Percentiles rank a stretch among this genome's conserved stretches.
These are phyloP conservation scores for Vicia sativa DNA, from an alignment of 306 rosid species.

Conservation along the genomic window DNA sequence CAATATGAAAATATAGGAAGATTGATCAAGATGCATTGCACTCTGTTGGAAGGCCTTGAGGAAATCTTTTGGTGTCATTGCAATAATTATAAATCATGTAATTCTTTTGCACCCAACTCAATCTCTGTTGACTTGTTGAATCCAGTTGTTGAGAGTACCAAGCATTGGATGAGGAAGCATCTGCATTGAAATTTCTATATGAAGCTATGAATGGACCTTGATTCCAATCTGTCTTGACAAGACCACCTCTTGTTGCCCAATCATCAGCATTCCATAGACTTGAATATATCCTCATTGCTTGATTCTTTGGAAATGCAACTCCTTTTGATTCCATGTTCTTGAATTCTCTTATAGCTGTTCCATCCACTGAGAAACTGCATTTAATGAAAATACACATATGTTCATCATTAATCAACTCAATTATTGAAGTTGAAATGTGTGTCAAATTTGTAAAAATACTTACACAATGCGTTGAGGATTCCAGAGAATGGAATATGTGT, in stretches of 20 bases:
- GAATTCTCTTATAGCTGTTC: conserved; percentile 74
- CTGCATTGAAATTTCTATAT: conserved; percentile 58
- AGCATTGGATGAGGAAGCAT: conserved; percentile 29
- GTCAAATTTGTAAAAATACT: background rate
- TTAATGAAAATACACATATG: background rate
- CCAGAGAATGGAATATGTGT: conserved; percentile 73
- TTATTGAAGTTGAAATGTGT: background rate
- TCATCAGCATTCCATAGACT: conserved; percentile 86
- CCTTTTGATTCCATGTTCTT: conserved; percentile 65
- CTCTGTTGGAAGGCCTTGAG: conserved; percentile 39
- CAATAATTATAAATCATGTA: conserved; percentile 70
- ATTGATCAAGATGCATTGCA: conserved; percentile 26
- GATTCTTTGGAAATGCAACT: conserved; percentile 55
- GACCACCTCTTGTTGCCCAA: conserved; percentile 88
- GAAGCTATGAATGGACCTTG: conserved; percentile 66
- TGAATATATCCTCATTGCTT: conserved; percentile 62
- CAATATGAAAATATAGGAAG: background rate
- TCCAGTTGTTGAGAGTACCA: conserved; percentile 62
- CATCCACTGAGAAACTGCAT: conserved; percentile 69
- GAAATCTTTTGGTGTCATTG: conserved; percentile 55
- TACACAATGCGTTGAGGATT: conserved; percentile 66
- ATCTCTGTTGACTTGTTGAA: conserved; percentile 37
- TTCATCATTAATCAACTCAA: background rate
- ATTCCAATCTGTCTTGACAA: conserved; percentile 70
- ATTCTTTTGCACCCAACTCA: conserved; percentile 61